Evolutionary conservation across 805 yeast species (phyloP).

Genomic region (Schwanniomyces sp.): DNA sequence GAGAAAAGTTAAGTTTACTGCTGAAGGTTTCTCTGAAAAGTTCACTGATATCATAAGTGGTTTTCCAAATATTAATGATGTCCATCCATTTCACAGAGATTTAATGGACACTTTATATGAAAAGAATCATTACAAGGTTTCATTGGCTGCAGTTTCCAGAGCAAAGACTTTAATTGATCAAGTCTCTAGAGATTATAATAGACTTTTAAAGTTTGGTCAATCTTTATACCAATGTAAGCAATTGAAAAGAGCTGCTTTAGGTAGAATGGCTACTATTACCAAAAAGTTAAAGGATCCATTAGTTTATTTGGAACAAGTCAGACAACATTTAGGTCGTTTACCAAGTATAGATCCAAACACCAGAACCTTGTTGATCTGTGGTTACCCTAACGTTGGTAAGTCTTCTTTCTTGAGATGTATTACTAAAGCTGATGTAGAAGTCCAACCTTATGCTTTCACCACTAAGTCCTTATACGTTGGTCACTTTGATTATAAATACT

Average conservation of each 20-base stretch:
- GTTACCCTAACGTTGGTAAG: slow-evolving; percentile 99
- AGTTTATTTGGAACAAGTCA: slow-evolving; percentile 92
- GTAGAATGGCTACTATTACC: slow-evolving; percentile 98
- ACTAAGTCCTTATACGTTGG: slow-evolving; percentile 97
- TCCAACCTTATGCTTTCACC: slow-evolving; percentile 99
- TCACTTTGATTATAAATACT: slow-evolving; percentile 96
- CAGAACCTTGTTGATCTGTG: slow-evolving; percentile 94
- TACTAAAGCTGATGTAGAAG: slow-evolving; percentile 98
- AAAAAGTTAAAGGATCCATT: slow-evolving; percentile 95
- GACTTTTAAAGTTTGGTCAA: slow-evolving; percentile 95
- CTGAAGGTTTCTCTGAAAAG: slow-evolving; percentile 95
- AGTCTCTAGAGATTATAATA: slow-evolving; percentile 91
- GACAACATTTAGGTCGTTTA: slow-evolving; percentile 98
- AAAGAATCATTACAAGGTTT: slow-evolving; percentile 96
- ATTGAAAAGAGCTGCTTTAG: slow-evolving; percentile 96
- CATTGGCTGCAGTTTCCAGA: slow-evolving; percentile 89
- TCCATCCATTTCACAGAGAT: slow-evolving; percentile 98
- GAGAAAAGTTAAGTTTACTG: slow-evolving; percentile 96
- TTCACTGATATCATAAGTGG: slow-evolving; percentile 81
- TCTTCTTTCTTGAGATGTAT: slow-evolving; percentile 90
- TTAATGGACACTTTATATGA: slow-evolving; percentile 97
- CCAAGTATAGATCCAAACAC: slow-evolving; percentile 99
- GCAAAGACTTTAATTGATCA: slow-evolving; percentile 94
- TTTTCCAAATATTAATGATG: slow-evolving; percentile 95
- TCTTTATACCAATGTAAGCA: slow-evolving; percentile 98